These are phyloP conservation scores for Penicillium sp. DNA, from an alignment of 2,329 filamentous ascomycete genomes.

Conservation along the genomic window DNA sequence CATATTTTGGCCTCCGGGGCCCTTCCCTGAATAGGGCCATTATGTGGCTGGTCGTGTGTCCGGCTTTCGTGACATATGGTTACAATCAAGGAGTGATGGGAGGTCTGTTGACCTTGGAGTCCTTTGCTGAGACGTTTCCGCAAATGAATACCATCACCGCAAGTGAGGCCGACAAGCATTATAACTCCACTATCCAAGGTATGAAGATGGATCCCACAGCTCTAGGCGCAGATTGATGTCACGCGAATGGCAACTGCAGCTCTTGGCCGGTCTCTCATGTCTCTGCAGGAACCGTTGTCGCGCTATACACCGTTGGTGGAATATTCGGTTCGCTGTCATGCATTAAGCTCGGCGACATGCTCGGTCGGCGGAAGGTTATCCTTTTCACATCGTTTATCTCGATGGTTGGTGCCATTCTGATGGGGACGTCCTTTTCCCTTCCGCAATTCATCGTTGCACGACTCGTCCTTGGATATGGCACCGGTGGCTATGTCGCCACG, in stretches of 20 bases:
- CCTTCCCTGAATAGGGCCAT: conserved; percentile 20
- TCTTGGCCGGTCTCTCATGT: background rate
- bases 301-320: conserved; percentile 46
- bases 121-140: conserved; percentile 54
- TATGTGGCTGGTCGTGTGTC: conserved; percentile 28
- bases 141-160: conserved; percentile 47
- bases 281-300: conserved; percentile 36
- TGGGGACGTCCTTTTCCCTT: conserved; percentile 44
- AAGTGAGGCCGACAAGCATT: conserved; percentile 17
- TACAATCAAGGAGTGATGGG: conserved; percentile 52
- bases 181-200: conserved; percentile 47
- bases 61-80: conserved; percentile 45
- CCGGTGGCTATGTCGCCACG: conserved; percentile 45
- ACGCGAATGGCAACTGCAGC: background rate
- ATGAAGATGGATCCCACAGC: background rate
- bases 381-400: conserved; percentile 39
- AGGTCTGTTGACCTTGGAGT: conserved; percentile 59
- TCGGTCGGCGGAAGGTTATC: conserved; percentile 45
- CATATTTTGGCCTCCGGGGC: conserved; percentile 20
- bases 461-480: conserved; percentile 39
- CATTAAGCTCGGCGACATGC: conserved; percentile 44
- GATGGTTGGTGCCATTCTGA: conserved; percentile 45
- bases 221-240: background rate
- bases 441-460: conserved; percentile 47
- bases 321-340: conserved; percentile 47